Percentiles rank a stretch among this genome's conserved stretches.
phyloP scores from a whole-genome alignment of 306 rosid genomes.

The Quercus mongolica region DNA sequence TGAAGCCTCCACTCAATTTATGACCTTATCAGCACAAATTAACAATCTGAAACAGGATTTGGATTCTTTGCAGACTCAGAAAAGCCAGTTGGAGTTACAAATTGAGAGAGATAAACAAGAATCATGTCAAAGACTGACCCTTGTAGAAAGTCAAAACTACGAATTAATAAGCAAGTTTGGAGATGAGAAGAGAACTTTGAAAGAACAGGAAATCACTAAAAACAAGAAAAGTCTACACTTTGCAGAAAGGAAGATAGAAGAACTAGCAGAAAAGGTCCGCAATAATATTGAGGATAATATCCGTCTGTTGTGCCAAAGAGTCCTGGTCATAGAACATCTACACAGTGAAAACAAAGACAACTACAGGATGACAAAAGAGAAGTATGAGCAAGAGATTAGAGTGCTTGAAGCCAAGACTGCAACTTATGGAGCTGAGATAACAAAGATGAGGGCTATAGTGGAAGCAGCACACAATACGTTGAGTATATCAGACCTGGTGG shows the following conservation, averaged over 20 bases:
- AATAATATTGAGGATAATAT: constrained; percentile 51
- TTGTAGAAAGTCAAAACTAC: constrained; percentile 13
- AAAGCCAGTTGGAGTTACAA: constrained; percentile 40
- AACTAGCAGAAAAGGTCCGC: constrained; percentile 43
- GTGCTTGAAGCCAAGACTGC: constrained; percentile 32
- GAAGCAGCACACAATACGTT: constrained; percentile 10
- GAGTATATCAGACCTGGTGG: constrained; percentile 21
- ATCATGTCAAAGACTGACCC: constrained; percentile 17
- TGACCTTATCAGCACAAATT: constrained; percentile 19
- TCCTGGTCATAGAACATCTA: constrained; percentile 67
- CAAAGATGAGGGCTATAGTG: constrained; percentile 6
- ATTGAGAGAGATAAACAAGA: constrained; percentile 33
- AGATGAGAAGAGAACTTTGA: constrained; percentile 40
- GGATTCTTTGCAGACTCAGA: constrained; percentile 40
- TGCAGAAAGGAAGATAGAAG: constrained; percentile 59
- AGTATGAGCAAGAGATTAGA: constrained; percentile 44
- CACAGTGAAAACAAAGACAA: constrained; percentile 55
- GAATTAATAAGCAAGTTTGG: constrained; percentile 23
- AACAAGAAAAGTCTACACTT: constrained; percentile 15
- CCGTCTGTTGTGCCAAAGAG: constrained; percentile 49
- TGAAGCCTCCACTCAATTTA: constrained; percentile 35
- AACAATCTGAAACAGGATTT: constrained; percentile 34
- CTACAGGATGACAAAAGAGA: constrained; percentile 30
- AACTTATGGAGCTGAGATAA: constrained; percentile 30
- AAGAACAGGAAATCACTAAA: constrained; percentile 24